phyloP scores from a whole-genome alignment of 768 basidiomycete species.

The Phallus indusiatus region DNA sequence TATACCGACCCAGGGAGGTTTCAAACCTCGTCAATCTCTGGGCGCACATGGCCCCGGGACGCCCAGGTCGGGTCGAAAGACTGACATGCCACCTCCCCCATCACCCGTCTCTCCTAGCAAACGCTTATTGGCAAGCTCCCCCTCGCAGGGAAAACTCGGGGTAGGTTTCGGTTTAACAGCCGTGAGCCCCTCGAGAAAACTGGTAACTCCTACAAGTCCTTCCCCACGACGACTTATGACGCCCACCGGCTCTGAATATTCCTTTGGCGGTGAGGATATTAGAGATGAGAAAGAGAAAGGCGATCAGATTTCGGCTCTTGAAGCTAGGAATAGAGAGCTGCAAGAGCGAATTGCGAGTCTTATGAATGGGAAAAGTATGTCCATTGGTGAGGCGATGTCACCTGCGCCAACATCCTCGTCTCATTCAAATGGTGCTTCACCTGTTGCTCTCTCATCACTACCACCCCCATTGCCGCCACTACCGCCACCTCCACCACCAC shows the following conservation, averaged over 20 bases:
- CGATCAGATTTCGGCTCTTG: constrained; percentile 9
- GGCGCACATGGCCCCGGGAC: constrained; percentile 6
- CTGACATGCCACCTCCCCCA: constrained; percentile 64
- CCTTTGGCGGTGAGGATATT: background rate
- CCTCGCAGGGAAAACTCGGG: background rate
- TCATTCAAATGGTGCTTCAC: constrained; percentile 12
- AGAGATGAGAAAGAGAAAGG: background rate
- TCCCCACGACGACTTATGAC: constrained; percentile 1
- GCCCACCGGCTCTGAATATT: constrained; percentile 10
- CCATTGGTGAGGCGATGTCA: constrained; percentile 10
- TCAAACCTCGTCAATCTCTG: constrained; percentile 2
- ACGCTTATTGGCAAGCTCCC: constrained; percentile 1
- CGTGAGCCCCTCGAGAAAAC: constrained; percentile 1
- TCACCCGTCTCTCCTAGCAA: constrained; percentile 34
- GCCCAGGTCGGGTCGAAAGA: constrained; percentile 8
- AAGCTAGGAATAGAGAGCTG: constrained; percentile 27
- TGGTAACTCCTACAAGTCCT: constrained; percentile 6
- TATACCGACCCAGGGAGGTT: constrained; percentile 11
- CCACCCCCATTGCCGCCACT: constrained; percentile 26
- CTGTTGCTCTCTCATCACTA: background rate
- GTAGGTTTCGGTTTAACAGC: background rate
- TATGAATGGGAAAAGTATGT: constrained; percentile 23
- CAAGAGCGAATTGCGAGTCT: constrained; percentile 43
- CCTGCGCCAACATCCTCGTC: constrained; percentile 10
- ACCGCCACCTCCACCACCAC: constrained; percentile 24